A percentile compares a stretch with the other conserved stretches of the same genome.
Conservation (phyloP, 2,329 filamentous ascomycete genomes). For the Nannizzia gypsea region DNA sequence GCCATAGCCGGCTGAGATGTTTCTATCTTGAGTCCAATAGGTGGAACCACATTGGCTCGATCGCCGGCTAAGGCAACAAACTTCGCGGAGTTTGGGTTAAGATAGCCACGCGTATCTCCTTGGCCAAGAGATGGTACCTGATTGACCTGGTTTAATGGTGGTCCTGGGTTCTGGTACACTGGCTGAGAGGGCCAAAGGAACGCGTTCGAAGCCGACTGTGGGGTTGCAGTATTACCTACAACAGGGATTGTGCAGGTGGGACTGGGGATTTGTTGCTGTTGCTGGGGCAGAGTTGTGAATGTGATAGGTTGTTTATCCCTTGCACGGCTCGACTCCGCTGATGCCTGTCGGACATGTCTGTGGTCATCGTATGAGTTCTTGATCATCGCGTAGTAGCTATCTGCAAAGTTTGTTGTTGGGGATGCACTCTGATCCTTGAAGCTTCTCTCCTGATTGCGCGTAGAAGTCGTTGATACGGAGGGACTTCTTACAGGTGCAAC, state of each 20-base stretch:
- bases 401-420: conserved; percentile 10
- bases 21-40: not conserved
- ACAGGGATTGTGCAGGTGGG: not conserved
- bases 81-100: not conserved
- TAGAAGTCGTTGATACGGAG: not conserved
- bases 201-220: not conserved
- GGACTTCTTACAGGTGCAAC: conserved; percentile 12
- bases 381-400: conserved; percentile 14
- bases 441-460: not conserved
- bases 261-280: not conserved
- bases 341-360: conserved; percentile 1
- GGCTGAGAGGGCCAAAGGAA: conserved; percentile 1
- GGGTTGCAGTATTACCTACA: not conserved
- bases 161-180: not conserved
- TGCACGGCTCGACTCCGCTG: conserved; percentile 5
- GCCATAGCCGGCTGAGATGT: not conserved
- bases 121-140: not conserved
- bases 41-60: not conserved
- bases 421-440: conserved; percentile 9
- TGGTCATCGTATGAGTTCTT: conserved; percentile 12
- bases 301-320: conserved; percentile 2
- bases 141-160: not conserved
- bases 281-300: not conserved
- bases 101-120: not conserved
- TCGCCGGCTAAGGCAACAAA: not conserved